A percentile compares a stretch with the other conserved stretches of the same genome.
Conservation (phyloP, 768 basidiomycete species). For the Macrocybe gigantea region DNA sequence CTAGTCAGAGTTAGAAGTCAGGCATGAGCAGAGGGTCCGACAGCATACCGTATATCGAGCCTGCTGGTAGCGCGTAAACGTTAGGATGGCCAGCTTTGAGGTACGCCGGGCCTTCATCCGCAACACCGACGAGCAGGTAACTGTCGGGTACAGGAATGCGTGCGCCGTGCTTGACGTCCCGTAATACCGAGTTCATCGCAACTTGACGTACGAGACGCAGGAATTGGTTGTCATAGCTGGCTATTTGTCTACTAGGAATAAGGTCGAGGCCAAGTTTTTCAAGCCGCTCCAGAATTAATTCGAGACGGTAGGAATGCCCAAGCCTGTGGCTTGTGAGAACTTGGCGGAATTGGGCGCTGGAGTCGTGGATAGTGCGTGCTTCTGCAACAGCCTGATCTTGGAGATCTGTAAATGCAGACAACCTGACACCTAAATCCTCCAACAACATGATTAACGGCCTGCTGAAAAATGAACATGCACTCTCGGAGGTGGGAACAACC, state of each 20-base stretch:
- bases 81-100: constrained; percentile 39
- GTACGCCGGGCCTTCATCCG: constrained; percentile 77
- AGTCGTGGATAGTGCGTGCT: constrained; percentile 56
- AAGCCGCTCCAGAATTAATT: constrained; percentile 45
- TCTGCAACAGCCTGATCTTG: constrained; percentile 55
- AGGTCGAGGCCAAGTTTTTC: constrained; percentile 43
- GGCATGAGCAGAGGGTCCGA: background rate
- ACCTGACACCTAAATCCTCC: constrained; percentile 65
- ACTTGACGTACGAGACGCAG: constrained; percentile 51
- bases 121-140: constrained; percentile 71
- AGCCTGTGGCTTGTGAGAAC: constrained; percentile 45
- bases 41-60: constrained; percentile 60
- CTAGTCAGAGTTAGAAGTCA: constrained; percentile 24
- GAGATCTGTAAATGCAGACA: constrained; percentile 51
- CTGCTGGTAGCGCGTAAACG: constrained; percentile 47
- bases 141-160: constrained; percentile 66
- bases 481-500: background rate
- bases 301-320: constrained; percentile 41
- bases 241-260: constrained; percentile 22
- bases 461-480: background rate
- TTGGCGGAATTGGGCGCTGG: constrained; percentile 37
- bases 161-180: constrained; percentile 72
- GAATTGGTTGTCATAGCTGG: constrained; percentile 49
- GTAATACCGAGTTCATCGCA: constrained; percentile 57
- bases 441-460: constrained; percentile 76